A percentile compares a stretch with the other conserved stretches of the same genome.
These are phyloP conservation scores for Lathyrus aphaca DNA, from an alignment of 306 rosid species.

Conservation along the genomic window DNA sequence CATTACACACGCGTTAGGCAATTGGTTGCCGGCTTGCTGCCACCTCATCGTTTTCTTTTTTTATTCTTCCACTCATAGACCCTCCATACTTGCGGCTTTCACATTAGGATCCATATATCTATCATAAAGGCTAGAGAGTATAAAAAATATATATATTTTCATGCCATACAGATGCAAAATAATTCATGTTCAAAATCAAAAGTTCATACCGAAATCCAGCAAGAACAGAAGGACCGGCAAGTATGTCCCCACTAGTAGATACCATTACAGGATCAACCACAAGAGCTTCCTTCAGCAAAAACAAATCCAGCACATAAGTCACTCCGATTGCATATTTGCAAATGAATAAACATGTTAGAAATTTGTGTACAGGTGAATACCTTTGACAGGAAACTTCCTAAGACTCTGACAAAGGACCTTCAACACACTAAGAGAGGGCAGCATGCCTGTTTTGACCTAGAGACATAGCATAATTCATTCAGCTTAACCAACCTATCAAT, in stretches of 20 bases:
- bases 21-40: background rate
- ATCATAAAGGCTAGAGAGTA: background rate
- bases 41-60: background rate
- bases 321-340: slow-evolving; percentile 32
- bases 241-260: slow-evolving; percentile 88
- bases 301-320: slow-evolving; percentile 41
- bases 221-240: slow-evolving; percentile 74
- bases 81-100: background rate
- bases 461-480: slow-evolving; percentile 35
- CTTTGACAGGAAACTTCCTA: slow-evolving; percentile 71
- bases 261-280: slow-evolving; percentile 98
- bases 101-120: background rate
- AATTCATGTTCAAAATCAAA: slow-evolving; percentile 23
- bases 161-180: slow-evolving; percentile 14
- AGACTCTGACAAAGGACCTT: slow-evolving; percentile 66
- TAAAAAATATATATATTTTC: slow-evolving; percentile 4
- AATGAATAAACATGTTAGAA: slow-evolving; percentile 16
- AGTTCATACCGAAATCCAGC: slow-evolving; percentile 64
- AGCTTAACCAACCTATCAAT: slow-evolving; percentile 14
- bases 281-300: slow-evolving; percentile 74
- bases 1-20: background rate
- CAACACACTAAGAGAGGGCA: slow-evolving; percentile 66
- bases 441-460: slow-evolving; percentile 95
- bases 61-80: background rate
- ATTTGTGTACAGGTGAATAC: slow-evolving; percentile 51